These are phyloP conservation scores for Neonectria faginata DNA, from an alignment of 2,329 filamentous ascomycete species.

Conservation along the genomic window DNA sequence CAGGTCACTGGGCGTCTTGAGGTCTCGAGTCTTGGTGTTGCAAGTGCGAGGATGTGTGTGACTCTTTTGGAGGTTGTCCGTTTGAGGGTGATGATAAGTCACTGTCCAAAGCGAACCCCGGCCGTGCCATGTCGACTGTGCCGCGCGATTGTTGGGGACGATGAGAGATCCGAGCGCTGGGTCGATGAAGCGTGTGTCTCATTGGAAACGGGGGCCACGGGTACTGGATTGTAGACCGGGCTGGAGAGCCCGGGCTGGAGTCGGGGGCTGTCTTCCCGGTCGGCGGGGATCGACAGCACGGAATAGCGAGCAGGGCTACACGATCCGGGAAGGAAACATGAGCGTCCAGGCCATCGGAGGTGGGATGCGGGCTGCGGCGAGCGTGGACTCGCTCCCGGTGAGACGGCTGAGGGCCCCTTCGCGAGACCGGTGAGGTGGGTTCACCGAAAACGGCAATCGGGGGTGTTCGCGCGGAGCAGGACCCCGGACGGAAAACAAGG, in stretches of 20 bases:
- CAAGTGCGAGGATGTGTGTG: conserved; percentile 1
- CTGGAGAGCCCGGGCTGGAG: conserved; percentile 1
- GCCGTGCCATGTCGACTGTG: conserved; percentile 37
- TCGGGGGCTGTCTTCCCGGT: background rate
- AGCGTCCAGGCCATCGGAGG: background rate
- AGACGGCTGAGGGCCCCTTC: conserved; percentile 8
- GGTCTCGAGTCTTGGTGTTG: conserved; percentile 3
- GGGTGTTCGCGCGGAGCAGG: conserved; percentile 26
- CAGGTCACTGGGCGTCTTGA: conserved; percentile 16
- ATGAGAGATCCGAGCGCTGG: conserved; percentile 31
- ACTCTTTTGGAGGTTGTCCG: background rate
- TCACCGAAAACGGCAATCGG: conserved; percentile 38
- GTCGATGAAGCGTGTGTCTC: background rate
- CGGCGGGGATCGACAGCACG: conserved; percentile 18
- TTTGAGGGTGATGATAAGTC: conserved; percentile 28
- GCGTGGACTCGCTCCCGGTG: conserved; percentile 17
- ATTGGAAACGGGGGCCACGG: conserved; percentile 6
- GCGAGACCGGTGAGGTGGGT: conserved; percentile 33
- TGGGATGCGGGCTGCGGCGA: conserved; percentile 5
- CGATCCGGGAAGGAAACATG: conserved; percentile 11
- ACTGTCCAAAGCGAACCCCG: conserved; percentile 29
- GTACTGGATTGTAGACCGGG: background rate
- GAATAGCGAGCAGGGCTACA: conserved; percentile 13
- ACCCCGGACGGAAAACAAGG: conserved; percentile 36
- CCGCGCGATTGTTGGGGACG: conserved; percentile 33